A percentile compares a stretch with the other conserved stretches of the same genome.
Conservation (phyloP, 305 asterid species). For the Solanum hybrid region DNA sequence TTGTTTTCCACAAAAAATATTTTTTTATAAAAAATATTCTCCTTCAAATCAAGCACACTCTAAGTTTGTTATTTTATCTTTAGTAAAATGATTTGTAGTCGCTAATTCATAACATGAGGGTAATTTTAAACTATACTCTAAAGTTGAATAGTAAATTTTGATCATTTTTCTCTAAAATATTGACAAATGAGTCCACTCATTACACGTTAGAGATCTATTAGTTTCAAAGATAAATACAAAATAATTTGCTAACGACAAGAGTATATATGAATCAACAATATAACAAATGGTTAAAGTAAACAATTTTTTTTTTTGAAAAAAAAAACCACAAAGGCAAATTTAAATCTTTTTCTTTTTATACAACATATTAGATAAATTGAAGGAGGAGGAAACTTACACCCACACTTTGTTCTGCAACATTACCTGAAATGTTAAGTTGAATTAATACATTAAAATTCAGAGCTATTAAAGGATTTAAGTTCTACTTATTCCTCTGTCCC, state of each 20-base stretch:
- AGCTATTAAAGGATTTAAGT: neutral
- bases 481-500: neutral
- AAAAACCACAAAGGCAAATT: no score
- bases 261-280: no score
- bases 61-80: no score
- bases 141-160: neutral
- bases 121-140: neutral
- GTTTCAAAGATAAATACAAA: no score
- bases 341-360: no score
- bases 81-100: neutral
- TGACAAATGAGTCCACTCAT: neutral
- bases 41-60: no score
- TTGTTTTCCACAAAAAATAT: no score
- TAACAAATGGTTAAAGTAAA: no score
- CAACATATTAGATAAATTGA: neutral
- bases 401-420: neutral
- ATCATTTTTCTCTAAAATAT: neutral
- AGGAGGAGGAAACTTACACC: neutral
- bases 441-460: neutral
- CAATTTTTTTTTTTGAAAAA: no score
- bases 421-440: neutral
- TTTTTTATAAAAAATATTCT: no score
- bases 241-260: no score
- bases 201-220: no score
- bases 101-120: neutral